Base-by-base conservation (phyloP, 2,329 filamentous ascomycete genomes). In the Elsinoe necatrix region DNA sequence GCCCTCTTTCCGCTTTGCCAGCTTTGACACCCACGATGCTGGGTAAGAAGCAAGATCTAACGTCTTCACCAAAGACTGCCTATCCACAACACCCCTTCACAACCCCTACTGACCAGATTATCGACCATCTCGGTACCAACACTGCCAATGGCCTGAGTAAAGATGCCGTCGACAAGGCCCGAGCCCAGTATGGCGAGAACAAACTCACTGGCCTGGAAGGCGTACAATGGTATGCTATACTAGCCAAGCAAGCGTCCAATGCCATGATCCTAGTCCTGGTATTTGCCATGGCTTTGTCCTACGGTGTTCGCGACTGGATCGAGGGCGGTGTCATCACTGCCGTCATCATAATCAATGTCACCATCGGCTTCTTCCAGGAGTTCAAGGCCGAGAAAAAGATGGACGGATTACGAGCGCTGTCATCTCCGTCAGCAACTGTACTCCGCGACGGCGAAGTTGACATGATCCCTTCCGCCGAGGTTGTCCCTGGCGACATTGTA, bases 401-500 rank as follows among this genome's bases (percentile, higher is more conserved):
- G 67, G 74, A 81, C 48, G 77, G 78, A 2, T 68, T 83, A 2
- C 72, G 77, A 56, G 75, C 75, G 14, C 72, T 82, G 31, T 80
- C 78, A 3, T 79, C 80, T 3, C 80, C 80, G 9, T 75, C 75
- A 43, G 80, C 79, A 55, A 75, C 73, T 39, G 79, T 81, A 4
- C 69, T 84, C 34, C 76, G 82, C 31, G 76, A 80, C 61, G 80
- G 81, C 8, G 75, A 75, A 52, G 69, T 78, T 39, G 69, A 72
- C 29, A 74, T 75, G 3, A 71, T 83, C 16, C 75, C 78, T 6
- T 78, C 80, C 23, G 74, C 75, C 4, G 77, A 83, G 52, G 73
- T 87, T 35, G 84, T 87, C 42, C 78, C 77, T 54, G 86, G 85
- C 55, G 85, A 89, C 61, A 69, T 89, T 51, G 81, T 83, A 14